Evolutionary conservation across 202 grass and related monocot genomes (phyloP).

Genomic region (Bolboschoenoplectus hybrid): DNA sequence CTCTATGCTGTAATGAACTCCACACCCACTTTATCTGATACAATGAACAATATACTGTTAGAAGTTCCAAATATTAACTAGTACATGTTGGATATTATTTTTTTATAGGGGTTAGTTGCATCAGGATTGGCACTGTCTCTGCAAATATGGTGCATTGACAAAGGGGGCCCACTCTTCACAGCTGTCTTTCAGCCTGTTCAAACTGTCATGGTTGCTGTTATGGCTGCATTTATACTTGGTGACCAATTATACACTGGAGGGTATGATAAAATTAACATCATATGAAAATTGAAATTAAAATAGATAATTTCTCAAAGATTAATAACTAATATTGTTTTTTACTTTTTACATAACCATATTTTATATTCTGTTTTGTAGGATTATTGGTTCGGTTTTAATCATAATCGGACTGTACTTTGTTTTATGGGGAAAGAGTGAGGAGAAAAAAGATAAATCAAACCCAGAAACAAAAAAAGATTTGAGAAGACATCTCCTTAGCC

Average conservation of each 20-base stretch:
- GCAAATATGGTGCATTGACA: slow-evolving; percentile 77
- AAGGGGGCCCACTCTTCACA: slow-evolving; percentile 63
- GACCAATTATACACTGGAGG: slow-evolving; percentile 72
- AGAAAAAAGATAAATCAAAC: slow-evolving; percentile 45
- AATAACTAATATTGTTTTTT: slow-evolving; percentile 10
- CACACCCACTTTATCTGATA: slow-evolving; percentile 6
- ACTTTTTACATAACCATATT: background rate
- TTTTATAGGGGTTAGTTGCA: slow-evolving; percentile 58
- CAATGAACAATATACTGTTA: background rate
- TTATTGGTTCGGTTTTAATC: slow-evolving; percentile 67
- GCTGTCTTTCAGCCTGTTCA: slow-evolving; percentile 74
- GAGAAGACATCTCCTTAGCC: slow-evolving; percentile 47
- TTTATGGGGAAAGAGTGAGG: slow-evolving; percentile 64
- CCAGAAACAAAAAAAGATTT: slow-evolving; percentile 42
- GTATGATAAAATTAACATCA: slow-evolving; percentile 39
- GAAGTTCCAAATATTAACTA: background rate
- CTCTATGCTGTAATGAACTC: slow-evolving; percentile 65
- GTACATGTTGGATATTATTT: background rate
- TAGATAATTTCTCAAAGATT: slow-evolving; percentile 6
- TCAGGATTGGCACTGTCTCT: slow-evolving; percentile 64
- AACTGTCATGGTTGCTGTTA: slow-evolving; percentile 56
- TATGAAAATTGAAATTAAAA: background rate
- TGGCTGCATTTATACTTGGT: slow-evolving; percentile 56
- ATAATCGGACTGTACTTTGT: slow-evolving; percentile 74
- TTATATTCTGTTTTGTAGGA: slow-evolving; percentile 41